Base-by-base conservation (phyloP, 768 basidiomycete genomes). In the Suillus plorans region DNA sequence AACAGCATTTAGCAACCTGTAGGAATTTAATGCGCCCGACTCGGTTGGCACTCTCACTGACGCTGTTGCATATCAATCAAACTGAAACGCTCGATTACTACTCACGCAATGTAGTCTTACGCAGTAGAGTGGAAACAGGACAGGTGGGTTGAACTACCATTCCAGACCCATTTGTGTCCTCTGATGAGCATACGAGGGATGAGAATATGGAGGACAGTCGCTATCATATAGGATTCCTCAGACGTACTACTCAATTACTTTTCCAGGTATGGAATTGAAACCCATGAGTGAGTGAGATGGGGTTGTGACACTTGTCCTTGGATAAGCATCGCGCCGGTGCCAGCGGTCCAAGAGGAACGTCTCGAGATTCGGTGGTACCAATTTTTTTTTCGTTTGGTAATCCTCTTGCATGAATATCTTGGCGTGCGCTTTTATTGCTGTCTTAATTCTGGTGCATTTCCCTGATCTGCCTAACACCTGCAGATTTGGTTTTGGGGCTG, bases 161-260 rank as follows among this genome's bases (percentile, higher is more conserved):
- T 39, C 37, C 9, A 41, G 7, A 5, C 14, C 16, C 39, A 39
- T 18, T 39, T 31, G 14, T 25, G 13, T 25, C 14, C 25, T 16
- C 25, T 50, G 49, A 50, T 50, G 49, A 50, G 14, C 3, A 25
- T 50, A 25, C 14, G 25, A 50, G 49, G 14, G 49, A 50, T 25
- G 49, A 50, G 92, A 14, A 2, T 14, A 7, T 25, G 7, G 25
- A 50, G 7, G 49, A 25, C 22, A 25, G 22, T 49, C 22, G 47
- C 22, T 25, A 22, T 49, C 47, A 22, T 5, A 7, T 7, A 22
- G 47, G 47, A 22, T 49, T 49, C 6, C 1, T 49, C 22, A 25
- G 6, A 25, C 13, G 22, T 22, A 49, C 22, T 12, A 25, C 47
- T 25, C 47, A 49, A 13, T 25, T 49, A 49, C 22, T 49, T n/a